A percentile compares a stretch with the other conserved stretches of the same genome.
Conservation (phyloP, 257 asterid species). For the Cruciata laevipes region DNA sequence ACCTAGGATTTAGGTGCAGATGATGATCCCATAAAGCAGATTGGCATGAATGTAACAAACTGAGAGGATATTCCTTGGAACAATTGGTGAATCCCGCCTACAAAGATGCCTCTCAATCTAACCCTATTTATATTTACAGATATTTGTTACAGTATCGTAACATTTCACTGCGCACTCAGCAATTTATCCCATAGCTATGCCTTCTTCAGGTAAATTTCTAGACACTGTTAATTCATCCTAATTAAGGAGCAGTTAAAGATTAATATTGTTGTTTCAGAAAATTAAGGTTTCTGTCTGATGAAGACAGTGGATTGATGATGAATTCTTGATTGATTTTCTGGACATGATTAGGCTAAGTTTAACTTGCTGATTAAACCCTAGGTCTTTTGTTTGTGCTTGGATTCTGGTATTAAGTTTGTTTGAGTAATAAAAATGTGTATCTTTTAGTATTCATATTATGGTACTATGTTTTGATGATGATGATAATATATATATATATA, state of each 20-base stretch:
- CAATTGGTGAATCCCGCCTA: conserved; percentile 3
- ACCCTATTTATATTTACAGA: no score
- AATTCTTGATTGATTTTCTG: neutral
- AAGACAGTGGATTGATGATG: no score
- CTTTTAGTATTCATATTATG: neutral
- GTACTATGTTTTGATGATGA: no score
- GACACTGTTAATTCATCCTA: neutral
- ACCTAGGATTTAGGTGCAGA: neutral
- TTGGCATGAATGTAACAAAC: neutral
- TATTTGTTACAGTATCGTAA: neutral
- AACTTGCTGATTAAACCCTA: neutral
- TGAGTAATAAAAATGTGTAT: neutral
- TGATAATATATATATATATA: no score
- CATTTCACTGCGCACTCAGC: neutral
- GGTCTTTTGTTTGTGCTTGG: neutral
- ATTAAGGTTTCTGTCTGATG: no score
- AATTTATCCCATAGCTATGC: conserved; percentile 2
- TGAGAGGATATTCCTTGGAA: conserved; percentile 16
- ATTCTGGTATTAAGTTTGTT: neutral
- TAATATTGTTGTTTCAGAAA: no score
- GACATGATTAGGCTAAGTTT: neutral
- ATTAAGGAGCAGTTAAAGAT: neutral
- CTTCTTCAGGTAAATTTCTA: conserved; percentile 15
- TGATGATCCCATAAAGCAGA: neutral
- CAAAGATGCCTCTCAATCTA: neutral